Base-by-base conservation (phyloP, 108 stramenopile genomes). In the Parietichytrium sp. region DNA sequence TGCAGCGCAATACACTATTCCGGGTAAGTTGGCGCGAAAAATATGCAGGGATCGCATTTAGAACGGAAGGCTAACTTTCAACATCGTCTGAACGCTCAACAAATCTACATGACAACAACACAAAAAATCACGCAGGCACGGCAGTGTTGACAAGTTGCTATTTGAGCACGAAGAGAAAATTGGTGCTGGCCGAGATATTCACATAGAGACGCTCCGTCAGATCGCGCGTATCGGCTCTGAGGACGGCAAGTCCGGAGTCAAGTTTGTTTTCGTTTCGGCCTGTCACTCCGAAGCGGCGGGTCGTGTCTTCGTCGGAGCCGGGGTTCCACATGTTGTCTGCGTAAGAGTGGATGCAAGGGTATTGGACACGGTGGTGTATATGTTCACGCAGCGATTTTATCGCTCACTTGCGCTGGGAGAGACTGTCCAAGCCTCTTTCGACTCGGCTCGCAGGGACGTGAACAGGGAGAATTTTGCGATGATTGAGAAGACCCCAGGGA, bases 241-340 rank as follows among this genome's bases (percentile, higher is more conserved):
- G 26, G 48, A 36, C 31, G 83, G 83, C 42, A 29, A 45, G 52
- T 23, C 87, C n/a, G 89, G 89, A 20, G 91, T 95, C 52, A 86
- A 95, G 79, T 92, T 96, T 83, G 96, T 94, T n/a, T 95, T 96
- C 80, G 94, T 97, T 7, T 95, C 93, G 23, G 94, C 96, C 1
- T 95, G 96, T 83, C 89, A 94, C 80, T 92, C 92, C n/a, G 88
- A 88, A 15, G 42, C 87, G 25, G 93, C 91, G 49, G 96, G 94
- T 13, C 87, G 92, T 54, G 94, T 95, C 2, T 95, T 97, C 81
- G 93, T 93, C 25, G 89, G 84, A 1, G 96, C 96, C 15, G 95
- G 95, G 15, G 94, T 95, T 26, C 92, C 93, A 13, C 96, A 97
- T 84, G 96, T 97, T n/a, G 95, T 97, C 23, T 94, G 93, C 51